phyloP scores from a whole-genome alignment of 495 filamentous ascomycete genomes.

The Penicillium goetzii region DNA sequence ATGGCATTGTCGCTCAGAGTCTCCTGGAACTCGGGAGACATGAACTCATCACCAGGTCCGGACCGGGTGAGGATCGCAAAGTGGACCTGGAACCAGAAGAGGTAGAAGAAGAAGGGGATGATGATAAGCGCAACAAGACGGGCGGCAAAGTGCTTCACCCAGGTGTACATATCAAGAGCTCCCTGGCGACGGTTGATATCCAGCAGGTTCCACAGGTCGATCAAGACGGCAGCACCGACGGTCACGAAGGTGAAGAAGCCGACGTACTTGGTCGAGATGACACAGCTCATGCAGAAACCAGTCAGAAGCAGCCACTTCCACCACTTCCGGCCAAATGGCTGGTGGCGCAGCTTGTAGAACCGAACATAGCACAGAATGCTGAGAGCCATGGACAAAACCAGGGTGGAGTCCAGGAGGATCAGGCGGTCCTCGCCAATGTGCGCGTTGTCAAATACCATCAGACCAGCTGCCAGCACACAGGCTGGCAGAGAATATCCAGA shows the following conservation, averaged over 20 bases:
- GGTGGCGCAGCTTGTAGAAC: constrained; percentile 95
- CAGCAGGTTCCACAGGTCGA: constrained; percentile 94
- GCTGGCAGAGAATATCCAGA: constrained; percentile 95
- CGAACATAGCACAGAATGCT: constrained; percentile 92
- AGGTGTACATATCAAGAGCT: constrained; percentile 73
- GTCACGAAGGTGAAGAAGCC: constrained; percentile 97
- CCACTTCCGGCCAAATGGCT: constrained; percentile 92
- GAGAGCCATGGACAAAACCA: constrained; percentile 94
- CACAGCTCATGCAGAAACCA: constrained; percentile 90
- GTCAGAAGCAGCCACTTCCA: constrained; percentile 99
- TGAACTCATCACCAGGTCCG: constrained; percentile 97
- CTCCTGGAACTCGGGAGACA: constrained; percentile 97
- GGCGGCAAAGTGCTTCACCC: constrained; percentile 87
- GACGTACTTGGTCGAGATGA: constrained; percentile 98
- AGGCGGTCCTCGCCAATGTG: constrained; percentile 96
- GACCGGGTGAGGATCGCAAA: constrained; percentile 87
- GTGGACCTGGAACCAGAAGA: constrained; percentile 99
- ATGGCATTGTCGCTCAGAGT: constrained; percentile 93
- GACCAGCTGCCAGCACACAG: constrained; percentile 79
- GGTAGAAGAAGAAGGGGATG: constrained; percentile 94
- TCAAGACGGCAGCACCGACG: constrained; percentile 87
- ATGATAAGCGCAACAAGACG: constrained; percentile 81
- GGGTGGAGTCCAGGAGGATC: constrained; percentile 91
- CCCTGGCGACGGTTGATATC: constrained; percentile 82
- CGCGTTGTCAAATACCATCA: constrained; percentile 96